Percentiles rank a stretch among this genome's conserved stretches.
Conservation (phyloP, 768 basidiomycete genomes). For the Tylopilus rubrobrunneus region DNA sequence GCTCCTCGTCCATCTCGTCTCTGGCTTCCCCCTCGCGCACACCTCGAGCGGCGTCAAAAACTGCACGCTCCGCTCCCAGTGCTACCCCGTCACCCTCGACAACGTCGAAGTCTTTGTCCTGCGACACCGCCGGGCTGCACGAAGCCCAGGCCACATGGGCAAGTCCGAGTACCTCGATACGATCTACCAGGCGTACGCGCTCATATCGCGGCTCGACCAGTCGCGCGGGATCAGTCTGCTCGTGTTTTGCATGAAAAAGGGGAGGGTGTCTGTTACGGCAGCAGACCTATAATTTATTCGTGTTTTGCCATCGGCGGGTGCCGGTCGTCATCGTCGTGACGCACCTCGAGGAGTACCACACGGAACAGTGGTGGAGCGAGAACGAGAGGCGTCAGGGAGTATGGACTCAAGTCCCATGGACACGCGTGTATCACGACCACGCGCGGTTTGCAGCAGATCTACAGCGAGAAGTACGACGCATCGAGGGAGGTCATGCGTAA, state of each 20-base stretch:
- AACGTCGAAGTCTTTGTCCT: constrained; percentile 18
- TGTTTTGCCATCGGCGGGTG: constrained; percentile 34
- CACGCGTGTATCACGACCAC: constrained; percentile 40
- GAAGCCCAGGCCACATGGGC: constrained; percentile 25
- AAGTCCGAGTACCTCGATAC: constrained; percentile 23
- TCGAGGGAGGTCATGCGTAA: constrained; percentile 26
- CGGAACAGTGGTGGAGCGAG: constrained; percentile 39
- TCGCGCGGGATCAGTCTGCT: constrained; percentile 28
- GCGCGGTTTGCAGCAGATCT: constrained; percentile 18
- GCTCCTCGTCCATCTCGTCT: constrained; percentile 40
- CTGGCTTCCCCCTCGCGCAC: constrained; percentile 20
- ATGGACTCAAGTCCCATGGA: constrained; percentile 33
- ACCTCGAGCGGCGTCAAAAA: constrained; percentile 31
- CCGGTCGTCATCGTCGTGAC: constrained; percentile 34
- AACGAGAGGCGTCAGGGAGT: constrained; percentile 33
- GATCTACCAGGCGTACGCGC: constrained; percentile 27
- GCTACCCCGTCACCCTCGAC: constrained; percentile 20
- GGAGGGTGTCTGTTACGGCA: constrained; percentile 24
- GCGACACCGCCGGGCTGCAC: constrained; percentile 28
- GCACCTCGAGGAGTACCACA: constrained; percentile 32
- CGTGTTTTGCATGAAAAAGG: constrained; percentile 29
- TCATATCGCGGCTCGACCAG: constrained; percentile 31
- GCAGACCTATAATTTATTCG: constrained; percentile 34
- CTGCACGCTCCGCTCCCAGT: constrained; percentile 32
- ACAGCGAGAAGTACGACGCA: constrained; percentile 30